Evolutionary conservation across 768 basidiomycete species (phyloP), one percentile per base, ranked within the genome.

Genomic region (Amanita pseudoporphyria): DNA sequence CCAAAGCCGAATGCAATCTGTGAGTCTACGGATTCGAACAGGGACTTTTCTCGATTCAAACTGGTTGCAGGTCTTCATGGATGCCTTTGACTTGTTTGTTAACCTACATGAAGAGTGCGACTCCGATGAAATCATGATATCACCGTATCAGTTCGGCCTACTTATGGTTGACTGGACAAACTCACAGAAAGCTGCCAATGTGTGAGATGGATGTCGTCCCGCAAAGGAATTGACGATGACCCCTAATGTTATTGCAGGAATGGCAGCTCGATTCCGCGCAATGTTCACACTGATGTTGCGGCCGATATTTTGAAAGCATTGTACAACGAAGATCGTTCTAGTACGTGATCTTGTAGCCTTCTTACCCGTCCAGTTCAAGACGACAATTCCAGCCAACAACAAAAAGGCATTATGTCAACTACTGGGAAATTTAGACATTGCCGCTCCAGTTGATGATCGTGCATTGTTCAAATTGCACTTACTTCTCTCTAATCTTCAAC

Each of bases 101-200:
- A 67, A 71, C n/a, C 71, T 79, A 37, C 74, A 81, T 48, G 77
- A 76, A 19, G 81, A 84, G 12, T 63, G 82, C 19, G 87, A 87
- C 2, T 82, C 83, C 1, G 81, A 78, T 38, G 78, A 87, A 57
- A 77, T 80, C 33, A 86, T 87, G 80, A 77, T 90, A 6, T 67
- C 77, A 0, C 79, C 85, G 0, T 67, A 78, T 22, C 87, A 91
- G 58, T 81, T 90, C 51, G 82, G 81, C 0, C 67, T 82, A 18
- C 76, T 93, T 65, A 73, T 94, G 60, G 72, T 84, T 3, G 90
- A 93, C 54, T 95, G 92, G 91, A 88, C 86, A 3, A 84, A 94
- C 60, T 85, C 89, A 0, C 73, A 78, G 58, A 90, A 88, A 58
- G 76, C 77, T 35, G 74, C 78, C 60, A 59, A 68, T 70, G 65